These are phyloP conservation scores for Ambrosiella beaveri DNA, from an alignment of 2,329 filamentous ascomycete species.

Conservation along the genomic window DNA sequence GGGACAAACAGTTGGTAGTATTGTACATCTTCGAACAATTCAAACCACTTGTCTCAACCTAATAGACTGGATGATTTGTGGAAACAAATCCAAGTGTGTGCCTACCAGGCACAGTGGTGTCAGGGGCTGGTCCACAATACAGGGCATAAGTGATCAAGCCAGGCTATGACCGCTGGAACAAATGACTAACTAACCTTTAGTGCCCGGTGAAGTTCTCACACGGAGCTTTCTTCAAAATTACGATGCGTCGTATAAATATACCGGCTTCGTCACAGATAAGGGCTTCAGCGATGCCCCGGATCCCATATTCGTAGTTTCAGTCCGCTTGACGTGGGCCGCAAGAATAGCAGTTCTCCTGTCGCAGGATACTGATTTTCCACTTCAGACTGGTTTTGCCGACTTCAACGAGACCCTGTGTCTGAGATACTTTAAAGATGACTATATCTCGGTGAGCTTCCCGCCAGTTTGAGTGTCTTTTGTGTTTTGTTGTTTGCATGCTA, in stretches of 20 bases:
- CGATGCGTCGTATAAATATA: conserved; percentile 51
- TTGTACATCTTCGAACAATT: conserved; percentile 26
- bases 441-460: conserved; percentile 32
- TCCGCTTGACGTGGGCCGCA: conserved; percentile 38
- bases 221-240: conserved; percentile 38
- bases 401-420: conserved; percentile 50
- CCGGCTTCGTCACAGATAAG: conserved; percentile 34
- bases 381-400: not conserved
- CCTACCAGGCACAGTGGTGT: conserved; percentile 23
- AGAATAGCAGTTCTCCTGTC: conserved; percentile 22
- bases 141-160: conserved; percentile 19
- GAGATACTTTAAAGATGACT: conserved; percentile 42
- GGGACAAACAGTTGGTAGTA: not conserved
- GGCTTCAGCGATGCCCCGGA: conserved; percentile 31
- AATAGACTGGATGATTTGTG: conserved; percentile 48
- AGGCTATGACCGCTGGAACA: not conserved
- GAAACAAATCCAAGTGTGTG: conserved; percentile 24
- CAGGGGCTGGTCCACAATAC: conserved; percentile 23
- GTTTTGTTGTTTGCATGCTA: not conserved
- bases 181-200: not conserved
- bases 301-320: conserved; percentile 31
- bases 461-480: not conserved
- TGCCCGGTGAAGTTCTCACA: conserved; percentile 26
- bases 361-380: conserved; percentile 6
- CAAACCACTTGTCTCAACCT: conserved; percentile 14